phyloP scores from a whole-genome alignment of 2,329 filamentous ascomycete genomes.

The Aspergillus sp. region DNA sequence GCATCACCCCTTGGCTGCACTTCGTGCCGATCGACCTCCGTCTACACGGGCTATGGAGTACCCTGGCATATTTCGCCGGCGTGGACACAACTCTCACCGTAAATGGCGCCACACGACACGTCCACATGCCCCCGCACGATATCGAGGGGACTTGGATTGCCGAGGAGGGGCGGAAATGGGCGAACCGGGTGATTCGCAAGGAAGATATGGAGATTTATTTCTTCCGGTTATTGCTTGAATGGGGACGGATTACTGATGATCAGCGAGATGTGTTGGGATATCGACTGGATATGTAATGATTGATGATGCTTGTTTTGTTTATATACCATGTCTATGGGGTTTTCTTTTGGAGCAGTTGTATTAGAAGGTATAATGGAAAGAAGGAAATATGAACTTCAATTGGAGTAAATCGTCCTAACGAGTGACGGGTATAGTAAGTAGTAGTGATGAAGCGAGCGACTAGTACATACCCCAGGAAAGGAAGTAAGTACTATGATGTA shows the following conservation, averaged over 20 bases:
- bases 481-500: too few species aligned
- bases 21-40: constrained; percentile 77
- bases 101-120: constrained; percentile 36
- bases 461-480: too few species aligned
- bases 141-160: constrained; percentile 67
- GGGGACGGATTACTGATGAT: constrained; percentile 70
- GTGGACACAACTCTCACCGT: constrained; percentile 29
- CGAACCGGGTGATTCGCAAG: constrained; percentile 61
- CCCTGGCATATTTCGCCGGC: constrained; percentile 72
- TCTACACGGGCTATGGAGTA: constrained; percentile 72
- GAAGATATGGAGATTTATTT: constrained; percentile 82
- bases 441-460: too few species aligned
- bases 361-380: constrained; percentile 7
- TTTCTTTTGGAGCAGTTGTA: too few species aligned
- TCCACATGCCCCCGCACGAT: constrained; percentile 52
- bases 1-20: constrained; percentile 74
- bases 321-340: too few species aligned
- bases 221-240: constrained; percentile 76
- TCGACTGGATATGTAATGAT: constrained; percentile 14
- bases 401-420: not conserved
- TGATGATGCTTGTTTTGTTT: too few species aligned
- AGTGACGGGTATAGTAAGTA: not conserved
- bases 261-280: constrained; percentile 52
- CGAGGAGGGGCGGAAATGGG: constrained; percentile 66
- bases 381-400: not conserved